phyloP scores from a whole-genome alignment of 1,284 basidiomycete species.

The Cronartium quercuum region DNA sequence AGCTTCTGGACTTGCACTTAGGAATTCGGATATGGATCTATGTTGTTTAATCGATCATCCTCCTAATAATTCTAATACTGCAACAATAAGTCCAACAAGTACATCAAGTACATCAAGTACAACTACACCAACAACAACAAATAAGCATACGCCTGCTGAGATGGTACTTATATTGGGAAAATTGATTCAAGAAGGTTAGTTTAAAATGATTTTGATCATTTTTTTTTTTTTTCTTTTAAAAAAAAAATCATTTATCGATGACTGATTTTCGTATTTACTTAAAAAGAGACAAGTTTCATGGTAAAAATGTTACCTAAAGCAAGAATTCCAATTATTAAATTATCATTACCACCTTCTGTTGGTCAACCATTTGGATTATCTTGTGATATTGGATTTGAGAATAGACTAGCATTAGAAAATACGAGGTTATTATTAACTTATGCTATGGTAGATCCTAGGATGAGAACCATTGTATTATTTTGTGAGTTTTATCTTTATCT shows the following conservation, averaged over 20 bases:
- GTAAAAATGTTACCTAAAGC: constrained; percentile 95
- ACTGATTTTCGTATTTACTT: constrained; percentile 9
- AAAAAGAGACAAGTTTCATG: constrained; percentile 84
- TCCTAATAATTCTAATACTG: constrained; percentile 48
- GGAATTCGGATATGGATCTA: constrained; percentile 81
- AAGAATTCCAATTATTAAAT: constrained; percentile 96
- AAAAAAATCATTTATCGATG: neutral
- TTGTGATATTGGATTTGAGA: constrained; percentile 98
- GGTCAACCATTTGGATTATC: constrained; percentile 76
- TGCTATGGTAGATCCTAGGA: constrained; percentile 90
- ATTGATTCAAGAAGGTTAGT: constrained; percentile 79
- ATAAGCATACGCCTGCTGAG: constrained; percentile 66
- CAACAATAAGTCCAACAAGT: neutral
- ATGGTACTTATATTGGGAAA: constrained; percentile 90
- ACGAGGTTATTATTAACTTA: constrained; percentile 93
- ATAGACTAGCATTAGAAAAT: constrained; percentile 91
- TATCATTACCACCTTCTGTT: constrained; percentile 81
- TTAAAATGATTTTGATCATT: neutral
- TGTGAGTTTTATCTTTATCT: constrained; percentile 57
- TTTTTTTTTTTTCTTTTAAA: neutral
- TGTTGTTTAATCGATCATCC: constrained; percentile 88
- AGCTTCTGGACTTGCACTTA: constrained; percentile 16
- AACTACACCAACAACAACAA: constrained; percentile 38
- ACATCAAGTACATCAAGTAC: constrained; percentile 5
- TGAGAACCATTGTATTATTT: constrained; percentile 90